Conservation (phyloP, 441 rosid genomes). For the Croton setiger region DNA sequence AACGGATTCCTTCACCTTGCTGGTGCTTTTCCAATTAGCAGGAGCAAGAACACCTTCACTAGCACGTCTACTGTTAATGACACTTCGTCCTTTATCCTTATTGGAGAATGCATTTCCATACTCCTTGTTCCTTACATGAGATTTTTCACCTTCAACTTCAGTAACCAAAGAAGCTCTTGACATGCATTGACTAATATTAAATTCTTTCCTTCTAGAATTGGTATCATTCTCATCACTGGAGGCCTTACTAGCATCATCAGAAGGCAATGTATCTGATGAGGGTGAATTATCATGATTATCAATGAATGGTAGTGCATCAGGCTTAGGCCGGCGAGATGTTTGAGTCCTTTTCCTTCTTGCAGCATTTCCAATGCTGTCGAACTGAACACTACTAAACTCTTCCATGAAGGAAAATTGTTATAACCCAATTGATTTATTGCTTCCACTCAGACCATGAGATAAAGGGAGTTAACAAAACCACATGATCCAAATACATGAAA, state of each 20-base stretch:
- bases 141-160: constrained; percentile 29
- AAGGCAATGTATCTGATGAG: constrained; percentile 37
- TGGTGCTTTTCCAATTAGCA: constrained; percentile 51
- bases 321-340: constrained; percentile 61
- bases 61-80: constrained; percentile 37
- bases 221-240: constrained; percentile 67
- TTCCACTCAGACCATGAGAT: constrained; percentile 20
- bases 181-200: constrained; percentile 61
- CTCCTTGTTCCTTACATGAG: constrained; percentile 27
- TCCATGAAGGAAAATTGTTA: constrained; percentile 43
- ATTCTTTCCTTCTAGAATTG: constrained; percentile 60
- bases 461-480: constrained; percentile 12
- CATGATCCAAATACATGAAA: constrained; percentile 7
- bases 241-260: constrained; percentile 49
- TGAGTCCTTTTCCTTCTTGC: constrained; percentile 73
- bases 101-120: constrained; percentile 33
- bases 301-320: constrained; percentile 38
- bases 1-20: constrained; percentile 22
- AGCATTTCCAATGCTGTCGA: constrained; percentile 37
- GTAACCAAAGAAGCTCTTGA: constrained; percentile 43
- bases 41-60: constrained; percentile 85
- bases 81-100: constrained; percentile 38
- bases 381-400: constrained; percentile 33
- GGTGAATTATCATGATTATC: constrained; percentile 37
- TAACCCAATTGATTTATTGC: constrained; percentile 17